Evolutionary conservation across 2,329 filamentous ascomycete species (phyloP), one percentile per base, ranked within the genome.

Genomic region (Monosporascus sp.): DNA sequence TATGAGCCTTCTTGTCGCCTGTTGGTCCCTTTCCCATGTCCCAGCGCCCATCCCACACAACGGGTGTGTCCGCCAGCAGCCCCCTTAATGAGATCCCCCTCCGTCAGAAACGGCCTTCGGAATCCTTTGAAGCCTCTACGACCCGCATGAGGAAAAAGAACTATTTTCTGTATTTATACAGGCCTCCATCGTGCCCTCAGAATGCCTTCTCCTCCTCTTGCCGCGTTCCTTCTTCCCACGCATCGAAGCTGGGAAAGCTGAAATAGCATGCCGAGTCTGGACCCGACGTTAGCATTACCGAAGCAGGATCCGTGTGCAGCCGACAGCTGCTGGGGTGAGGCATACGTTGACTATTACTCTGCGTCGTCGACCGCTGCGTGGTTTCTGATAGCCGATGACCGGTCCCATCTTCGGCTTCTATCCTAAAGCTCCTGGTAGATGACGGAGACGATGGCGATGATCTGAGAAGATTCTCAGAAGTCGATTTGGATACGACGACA

Each of bases 231-330:
- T 73, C 73, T 43, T 81, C 79, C 75, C 85, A 88, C 55, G 83
- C 79, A 63, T 89, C 86, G 68, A 88, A 89, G 67, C 81, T 86
- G 17, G 86, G 86, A 66, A 89, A 89, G 73, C 86, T 88, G 65
- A 87, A 85, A 70, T 89, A 89, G 57, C 82, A 80, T 52, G 75
- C 79, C 63, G 72, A 70, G 49, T 68, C 68, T 72, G 56, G 24
- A 37, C 38, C 20, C 41, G 7, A 47, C 37, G 58, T 63, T 49
- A 63, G 63, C 49, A 53, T 22, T 14, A 22, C 17, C 40, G 6
- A 15, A n/a, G 17, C 37, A 14, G 37, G 48, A 48, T 28, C 44
- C 31, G 11, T 20, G 49, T 17, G 26, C 28, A 40, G n/a, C 7
- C n/a, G 26, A 41, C 31, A 43, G 4, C 17, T 7, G 43, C 41